These are phyloP conservation scores for Nicotiana noctiflora DNA, from an alignment of 257 asterid species.

Conservation along the genomic window DNA sequence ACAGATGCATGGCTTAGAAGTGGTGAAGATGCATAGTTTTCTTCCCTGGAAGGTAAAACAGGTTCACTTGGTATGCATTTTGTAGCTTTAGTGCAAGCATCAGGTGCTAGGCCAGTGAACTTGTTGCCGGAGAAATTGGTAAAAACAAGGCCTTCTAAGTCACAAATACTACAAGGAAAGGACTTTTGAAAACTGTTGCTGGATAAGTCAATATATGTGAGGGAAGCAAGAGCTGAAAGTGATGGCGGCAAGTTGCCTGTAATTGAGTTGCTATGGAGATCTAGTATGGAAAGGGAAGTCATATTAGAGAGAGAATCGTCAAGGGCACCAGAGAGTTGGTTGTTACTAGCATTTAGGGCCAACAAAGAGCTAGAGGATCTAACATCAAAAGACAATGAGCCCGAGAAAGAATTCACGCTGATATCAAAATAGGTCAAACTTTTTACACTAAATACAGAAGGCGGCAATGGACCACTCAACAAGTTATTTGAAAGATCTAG, in stretches of 20 bases:
- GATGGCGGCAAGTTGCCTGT: conserved; percentile 47
- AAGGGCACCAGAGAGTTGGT: conserved; percentile 39
- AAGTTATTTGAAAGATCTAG: conserved; percentile 55
- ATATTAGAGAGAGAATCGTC: conserved; percentile 43
- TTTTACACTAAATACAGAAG: conserved; percentile 36
- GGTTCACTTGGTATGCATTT: conserved; percentile 28
- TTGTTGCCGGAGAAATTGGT: conserved; percentile 61
- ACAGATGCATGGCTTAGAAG: conserved; percentile 21
- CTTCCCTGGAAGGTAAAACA: conserved; percentile 7
- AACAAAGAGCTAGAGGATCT: conserved; percentile 38
- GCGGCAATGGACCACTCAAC: conserved; percentile 50
- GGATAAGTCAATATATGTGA: conserved; percentile 78
- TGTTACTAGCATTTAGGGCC: conserved; percentile 57
- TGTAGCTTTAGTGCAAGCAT: conserved; percentile 30
- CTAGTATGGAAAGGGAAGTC: conserved; percentile 49
- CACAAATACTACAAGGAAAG: conserved; percentile 66
- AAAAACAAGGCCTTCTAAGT: conserved; percentile 45
- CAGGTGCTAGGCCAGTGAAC: conserved; percentile 35
- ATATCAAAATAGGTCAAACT: conserved; percentile 58
- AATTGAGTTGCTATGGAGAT: conserved; percentile 56
- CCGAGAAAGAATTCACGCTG: conserved; percentile 54
- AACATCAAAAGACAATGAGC: conserved; percentile 24
- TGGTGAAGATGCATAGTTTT: conserved; percentile 2
- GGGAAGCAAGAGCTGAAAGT: conserved; percentile 44
- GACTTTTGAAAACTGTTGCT: conserved; percentile 38